Base-by-base conservation (phyloP, 1,139 yeast genomes). In the Kurtzmaniella quercitrusa region DNA sequence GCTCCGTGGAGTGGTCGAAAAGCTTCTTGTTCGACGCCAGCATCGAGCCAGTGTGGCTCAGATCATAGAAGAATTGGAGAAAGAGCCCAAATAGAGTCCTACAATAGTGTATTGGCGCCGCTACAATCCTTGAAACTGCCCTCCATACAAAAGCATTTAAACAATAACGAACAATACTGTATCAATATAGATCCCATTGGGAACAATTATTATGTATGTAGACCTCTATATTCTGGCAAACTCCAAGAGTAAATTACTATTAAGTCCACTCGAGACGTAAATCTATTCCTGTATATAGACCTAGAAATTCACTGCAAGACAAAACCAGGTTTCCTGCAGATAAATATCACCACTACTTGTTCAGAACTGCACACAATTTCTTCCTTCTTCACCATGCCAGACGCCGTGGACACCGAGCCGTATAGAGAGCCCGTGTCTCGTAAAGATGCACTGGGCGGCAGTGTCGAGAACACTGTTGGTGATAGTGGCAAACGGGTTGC, bases 1-100 rank as follows among this genome's bases (percentile, higher is more conserved):
- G 14, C 56, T 72, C 44, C 60, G 64, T 48, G 41, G 42, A 19
- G 38, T 70, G 5, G 75, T 65, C 20, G 73, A 70, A 5, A 47
- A 38, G 6, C 53, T 71, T 3, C 55, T 72, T 47, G 75, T 71
- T 6, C 51, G 77, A 38, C 71, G 70, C 50, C 74, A 70, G 43
- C 58, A 56, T 41, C 53, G 78, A 43, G 21, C 48, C 12, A 47
- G 48, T 9, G 36, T 33, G 20, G 20, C 9, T 14, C 30, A 26
- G 19, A 40, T 26, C 15, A n/a, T 36, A 11, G 34, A 42, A 15
- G 22, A 34, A 21, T 33, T 34, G 36, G 21, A 19, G n/a, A 30
- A 35, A 20, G 36, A 30, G n/a, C 14, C 6, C 23, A 18, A 21
- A 21, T 4, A 15, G 35, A 33, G 33, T 21, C 20, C 16, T 21